Base-by-base conservation (phyloP, 2,329 filamentous ascomycete species). In the Parastagonospora avenae region DNA sequence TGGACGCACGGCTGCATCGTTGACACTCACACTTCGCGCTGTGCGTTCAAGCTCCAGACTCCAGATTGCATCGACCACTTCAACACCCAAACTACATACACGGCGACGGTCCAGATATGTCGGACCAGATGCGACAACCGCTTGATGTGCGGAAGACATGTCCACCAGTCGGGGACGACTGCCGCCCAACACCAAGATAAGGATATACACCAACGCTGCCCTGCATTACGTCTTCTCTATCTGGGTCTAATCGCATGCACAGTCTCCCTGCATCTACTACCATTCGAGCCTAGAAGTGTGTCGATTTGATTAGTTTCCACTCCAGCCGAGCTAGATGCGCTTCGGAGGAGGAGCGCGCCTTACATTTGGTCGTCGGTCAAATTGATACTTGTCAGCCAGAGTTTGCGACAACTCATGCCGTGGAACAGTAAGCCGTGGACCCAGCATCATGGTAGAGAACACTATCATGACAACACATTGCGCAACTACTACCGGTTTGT, bases 391-490 rank as follows among this genome's bases (percentile, higher is more conserved):
- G 33, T 44, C 33, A 46, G 48, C 48, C 30, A 8, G 40, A 8
- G 8, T 35, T 16, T 38, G 16, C 28, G 27, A 19, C 15, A 19
- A 12, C 30, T 49, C 42, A 45, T 50, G 42, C 16, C 38, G 44
- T 56, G 40, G 5, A 38, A 52, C 42, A 33, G 27, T 15, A 28
- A 8, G 35, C 43, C 32, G 24, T 9, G 11, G 27, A 30, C 15
- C 12, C 10, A 51, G 32, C 16, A 37, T 31, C 33, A 19, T 40
- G 42, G 50, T 40, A 55, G 57, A 60, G 55, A 55, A 59, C 52
- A 49, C 52, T 54, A 48, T 31, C 19, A 48, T 46, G 42, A 46
- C 42, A 60, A 47, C 46, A 48, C 30, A 55, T 49, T 39, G 52
- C 51, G 44, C 48, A 38, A 58, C 38, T 19, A 11, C 33, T 28